Conservation (phyloP, 164 flowering plant species). For the Annona cherimola region DNA sequence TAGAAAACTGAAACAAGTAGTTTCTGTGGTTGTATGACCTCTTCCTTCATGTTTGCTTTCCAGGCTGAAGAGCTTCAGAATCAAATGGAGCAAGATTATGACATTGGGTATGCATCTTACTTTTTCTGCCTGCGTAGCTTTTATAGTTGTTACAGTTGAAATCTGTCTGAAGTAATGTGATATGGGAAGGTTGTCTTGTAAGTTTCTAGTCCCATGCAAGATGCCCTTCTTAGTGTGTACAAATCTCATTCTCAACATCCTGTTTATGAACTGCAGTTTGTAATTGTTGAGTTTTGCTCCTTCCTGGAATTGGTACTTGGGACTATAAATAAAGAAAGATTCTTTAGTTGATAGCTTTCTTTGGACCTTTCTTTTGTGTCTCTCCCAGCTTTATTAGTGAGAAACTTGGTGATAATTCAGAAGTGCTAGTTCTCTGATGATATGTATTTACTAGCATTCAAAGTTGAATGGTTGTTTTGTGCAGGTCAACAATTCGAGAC, state of each 20-base stretch:
- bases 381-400: neutral
- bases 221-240: neutral
- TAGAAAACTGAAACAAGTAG: slow-evolving; percentile 5
- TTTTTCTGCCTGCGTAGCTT: no score
- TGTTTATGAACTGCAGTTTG: neutral
- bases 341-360: no score
- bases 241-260: neutral
- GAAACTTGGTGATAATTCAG: neutral
- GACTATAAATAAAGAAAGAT: no score
- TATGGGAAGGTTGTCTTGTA: neutral
- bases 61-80: slow-evolving; percentile 44
- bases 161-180: neutral
- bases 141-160: neutral
- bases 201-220: neutral
- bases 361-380: no score
- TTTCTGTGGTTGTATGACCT: neutral
- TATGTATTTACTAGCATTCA: neutral
- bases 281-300: no score
- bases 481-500: slow-evolving; percentile 68
- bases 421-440: no score
- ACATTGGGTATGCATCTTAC: slow-evolving; percentile 34
- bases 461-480: neutral
- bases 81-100: slow-evolving; percentile 45
- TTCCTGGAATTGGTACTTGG: no score
- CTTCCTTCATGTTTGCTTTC: neutral